Evolutionary conservation across 805 yeast genomes (phyloP), one percentile per base, ranked within the genome.

Genomic region (Saccharomycopsis oosterbeekiorum): DNA sequence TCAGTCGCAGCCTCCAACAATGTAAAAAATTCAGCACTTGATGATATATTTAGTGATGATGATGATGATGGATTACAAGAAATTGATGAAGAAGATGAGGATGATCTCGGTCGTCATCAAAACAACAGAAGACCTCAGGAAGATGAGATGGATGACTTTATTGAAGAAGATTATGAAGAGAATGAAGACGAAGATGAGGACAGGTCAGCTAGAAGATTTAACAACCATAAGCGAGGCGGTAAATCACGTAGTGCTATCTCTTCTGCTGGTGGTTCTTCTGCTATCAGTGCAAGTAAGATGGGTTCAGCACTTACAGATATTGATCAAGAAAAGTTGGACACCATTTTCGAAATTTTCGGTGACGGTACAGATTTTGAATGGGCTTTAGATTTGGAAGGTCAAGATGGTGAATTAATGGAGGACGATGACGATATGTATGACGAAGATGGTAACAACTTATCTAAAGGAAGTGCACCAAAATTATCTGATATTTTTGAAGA

Each of bases 301-400:
- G 53, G 53, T 2, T 24, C 53, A 47, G 53, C 53, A 24, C 53
- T 47, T 11, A 21, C 53, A 21, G 80, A 89, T 68, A 75, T 88
- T 53, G 97, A 94, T 68, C 86, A 94, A 60, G 98, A 94, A 68
- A 89, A 89, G 71, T 82, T 93, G 65, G 94, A 90, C 69, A 97
- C 93, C 73, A 82, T 94, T 70, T 91, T 85, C 69, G 99, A 94
- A 71, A 89, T 94, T 14, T 94, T 94, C 71, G 99, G 99, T 66
- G 96, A 91, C 72, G 99, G 99, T 58, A 91, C 85, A 65, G 97
- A 93, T 70, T 94, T 94, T 73, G 97, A 89, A 61, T 94, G 99
- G 98, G 99, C 99, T 12, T 77, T 94, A 60, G 97, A 90, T 69
- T 94, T 89, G 36, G 97, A 92, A 74, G 84, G 82, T 64, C 79